Evolutionary conservation across 2,329 filamentous ascomycete species (phyloP).

Genomic region (Calycina herbarum): DNA sequence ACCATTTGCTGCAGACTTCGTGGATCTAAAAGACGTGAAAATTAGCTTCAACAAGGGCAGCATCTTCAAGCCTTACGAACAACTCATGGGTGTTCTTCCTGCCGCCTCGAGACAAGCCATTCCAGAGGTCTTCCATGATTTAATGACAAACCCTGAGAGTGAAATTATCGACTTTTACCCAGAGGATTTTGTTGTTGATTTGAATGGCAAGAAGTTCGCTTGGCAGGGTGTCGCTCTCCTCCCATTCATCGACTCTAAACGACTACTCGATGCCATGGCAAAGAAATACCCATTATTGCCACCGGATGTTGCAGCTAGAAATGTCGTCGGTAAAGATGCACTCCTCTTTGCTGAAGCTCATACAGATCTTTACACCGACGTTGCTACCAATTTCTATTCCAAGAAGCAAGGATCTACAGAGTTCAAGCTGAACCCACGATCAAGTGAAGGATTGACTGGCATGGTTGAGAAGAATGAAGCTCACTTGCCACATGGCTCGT

Average conservation of each 20-base stretch:
- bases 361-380: slow-evolving; percentile 76
- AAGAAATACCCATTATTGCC: slow-evolving; percentile 79
- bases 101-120: slow-evolving; percentile 91
- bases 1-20: slow-evolving; percentile 94
- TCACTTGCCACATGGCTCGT: slow-evolving; percentile 79
- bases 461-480: slow-evolving; percentile 77
- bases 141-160: slow-evolving; percentile 87
- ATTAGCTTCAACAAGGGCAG: slow-evolving; percentile 81
- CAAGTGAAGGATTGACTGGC: slow-evolving; percentile 77
- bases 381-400: slow-evolving; percentile 84
- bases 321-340: slow-evolving; percentile 76
- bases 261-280: slow-evolving; percentile 78
- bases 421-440: slow-evolving; percentile 71
- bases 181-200: slow-evolving; percentile 85
- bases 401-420: slow-evolving; percentile 73
- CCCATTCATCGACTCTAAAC: slow-evolving; percentile 92
- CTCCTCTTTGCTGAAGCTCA: slow-evolving; percentile 83
- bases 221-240: slow-evolving; percentile 95
- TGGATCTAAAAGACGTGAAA: slow-evolving; percentile 74
- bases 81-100: slow-evolving; percentile 96
- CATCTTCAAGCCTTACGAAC: slow-evolving; percentile 90
- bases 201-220: slow-evolving; percentile 97
- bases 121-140: slow-evolving; percentile 79
- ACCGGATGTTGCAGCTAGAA: slow-evolving; percentile 74
- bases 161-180: slow-evolving; percentile 98